Evolutionary conservation across 192 early-diverging fungal genomes (phyloP), one percentile per base, ranked within the genome.

Genomic region (Podila minutissima): DNA sequence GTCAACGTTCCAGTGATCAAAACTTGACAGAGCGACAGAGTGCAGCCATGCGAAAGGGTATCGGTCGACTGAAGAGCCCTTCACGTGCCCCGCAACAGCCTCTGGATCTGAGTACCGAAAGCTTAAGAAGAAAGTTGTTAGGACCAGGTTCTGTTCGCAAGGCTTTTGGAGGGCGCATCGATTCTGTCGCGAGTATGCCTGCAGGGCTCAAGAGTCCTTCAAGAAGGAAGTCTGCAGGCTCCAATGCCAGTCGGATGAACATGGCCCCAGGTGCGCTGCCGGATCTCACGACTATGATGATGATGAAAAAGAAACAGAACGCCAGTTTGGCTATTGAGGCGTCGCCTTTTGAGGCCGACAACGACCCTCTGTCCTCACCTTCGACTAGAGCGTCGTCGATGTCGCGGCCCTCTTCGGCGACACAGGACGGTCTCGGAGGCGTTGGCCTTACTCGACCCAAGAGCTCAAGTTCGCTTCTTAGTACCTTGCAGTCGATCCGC

Each of bases 81-180:
- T 78, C 75, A 4, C 62, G 65, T 3, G 75, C 75, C 3, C 59
- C 69, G 8, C 68, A 71, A 13, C 69, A 67, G 48, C 58, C 69
- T 5, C 24, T 78, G 64, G 75, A 71, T 67, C 48, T 78, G 26
- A 78, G 69, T 12, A 78, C 75, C 4, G 69, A 78, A 38, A 67
- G 75, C 17, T 33, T 78, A 37, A 35, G 75, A 26, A 62, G 68
- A 6, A 78, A 63, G 26, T 50, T 78, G 5, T 24, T 78, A 20
- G 75, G 75, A 4, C 68, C 75, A 22, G 60, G 69, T 48, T 78
- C 69, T 5, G 29, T 71, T 10, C 69, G 75, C 7, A 59, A 65
- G 48, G 8, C 67, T 20, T 38, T 31, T 31, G 26, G n/a, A 28
- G 64, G n/a, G 26, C 57, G 19, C 22, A 57, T 22, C 31, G 22